Evolutionary conservation across 176 grass and related monocot species (phyloP).

Genomic region (Phoenix roebelenii): DNA sequence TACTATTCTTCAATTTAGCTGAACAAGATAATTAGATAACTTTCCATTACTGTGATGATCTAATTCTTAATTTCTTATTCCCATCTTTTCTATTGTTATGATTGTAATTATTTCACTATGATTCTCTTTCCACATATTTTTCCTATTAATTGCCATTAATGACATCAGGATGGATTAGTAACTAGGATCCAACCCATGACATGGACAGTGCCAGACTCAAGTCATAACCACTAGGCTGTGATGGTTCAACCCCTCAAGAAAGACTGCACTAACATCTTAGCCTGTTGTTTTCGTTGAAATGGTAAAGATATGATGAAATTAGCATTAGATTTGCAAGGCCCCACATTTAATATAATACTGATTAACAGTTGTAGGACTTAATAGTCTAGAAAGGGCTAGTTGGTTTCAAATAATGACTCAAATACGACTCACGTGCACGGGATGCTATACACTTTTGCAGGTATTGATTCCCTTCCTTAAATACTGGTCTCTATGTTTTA

Average conservation of each 20-base stretch:
- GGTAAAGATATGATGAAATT: constrained; percentile 18
- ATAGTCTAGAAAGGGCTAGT: constrained; percentile 25
- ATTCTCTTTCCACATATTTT: no score
- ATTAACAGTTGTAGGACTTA: constrained; percentile 31
- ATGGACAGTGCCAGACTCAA: constrained; percentile 32
- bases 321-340: constrained; percentile 16
- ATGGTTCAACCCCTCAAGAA: constrained; percentile 41
- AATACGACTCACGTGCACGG: constrained; percentile 17
- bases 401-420: constrained; percentile 27
- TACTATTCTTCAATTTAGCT: no score
- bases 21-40: no score
- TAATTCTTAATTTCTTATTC: no score
- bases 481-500: no score
- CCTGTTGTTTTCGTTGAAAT: constrained; percentile 13
- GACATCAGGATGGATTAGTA: constrained; percentile 25
- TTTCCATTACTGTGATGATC: no score
- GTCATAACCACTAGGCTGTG: constrained; percentile 58
- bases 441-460: no score
- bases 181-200: constrained; percentile 39
- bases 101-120: no score
- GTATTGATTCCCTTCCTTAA: no score
- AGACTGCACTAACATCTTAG: constrained; percentile 17
- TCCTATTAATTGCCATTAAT: constrained; percentile 5
- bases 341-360: background rate
- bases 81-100: no score